These are phyloP conservation scores for Clonostachys sp. DNA, from an alignment of 2,329 filamentous ascomycete genomes.

Conservation along the genomic window DNA sequence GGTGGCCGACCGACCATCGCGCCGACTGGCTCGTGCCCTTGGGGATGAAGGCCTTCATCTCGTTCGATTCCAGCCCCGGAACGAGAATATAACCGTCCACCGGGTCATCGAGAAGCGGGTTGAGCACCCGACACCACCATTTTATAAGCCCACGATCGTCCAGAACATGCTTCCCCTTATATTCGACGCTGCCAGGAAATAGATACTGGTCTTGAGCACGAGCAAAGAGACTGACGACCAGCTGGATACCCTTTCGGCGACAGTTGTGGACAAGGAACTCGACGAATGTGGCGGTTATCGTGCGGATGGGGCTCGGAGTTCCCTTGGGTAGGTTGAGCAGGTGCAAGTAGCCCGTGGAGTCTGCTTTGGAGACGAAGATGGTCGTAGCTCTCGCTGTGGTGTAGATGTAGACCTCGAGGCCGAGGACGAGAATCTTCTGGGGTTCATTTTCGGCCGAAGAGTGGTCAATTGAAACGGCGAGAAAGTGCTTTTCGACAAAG, in stretches of 20 bases:
- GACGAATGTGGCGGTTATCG: constrained; percentile 71
- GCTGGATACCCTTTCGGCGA: constrained; percentile 54
- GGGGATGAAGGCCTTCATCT: constrained; percentile 77
- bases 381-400: constrained; percentile 76
- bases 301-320: constrained; percentile 68
- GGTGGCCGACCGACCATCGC: constrained; percentile 63
- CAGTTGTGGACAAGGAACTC: constrained; percentile 67
- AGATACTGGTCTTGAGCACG: constrained; percentile 90
- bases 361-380: constrained; percentile 93
- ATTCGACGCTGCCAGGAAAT: constrained; percentile 87
- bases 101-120: constrained; percentile 59
- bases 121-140: constrained; percentile 91
- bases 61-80: constrained; percentile 78
- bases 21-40: constrained; percentile 35
- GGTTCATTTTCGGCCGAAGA: constrained; percentile 14
- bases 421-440: constrained; percentile 66
- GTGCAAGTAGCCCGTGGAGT: constrained; percentile 85
- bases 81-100: constrained; percentile 73
- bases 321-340: constrained; percentile 58
- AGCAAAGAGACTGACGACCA: constrained; percentile 86
- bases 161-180: constrained; percentile 81
- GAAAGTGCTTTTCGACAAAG: constrained; percentile 80
- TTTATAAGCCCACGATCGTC: constrained; percentile 86
- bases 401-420: constrained; percentile 84
- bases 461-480: constrained; percentile 44